Conservation (phyloP, 352 stramenopile species). For the Phytophthora sansomeana region DNA sequence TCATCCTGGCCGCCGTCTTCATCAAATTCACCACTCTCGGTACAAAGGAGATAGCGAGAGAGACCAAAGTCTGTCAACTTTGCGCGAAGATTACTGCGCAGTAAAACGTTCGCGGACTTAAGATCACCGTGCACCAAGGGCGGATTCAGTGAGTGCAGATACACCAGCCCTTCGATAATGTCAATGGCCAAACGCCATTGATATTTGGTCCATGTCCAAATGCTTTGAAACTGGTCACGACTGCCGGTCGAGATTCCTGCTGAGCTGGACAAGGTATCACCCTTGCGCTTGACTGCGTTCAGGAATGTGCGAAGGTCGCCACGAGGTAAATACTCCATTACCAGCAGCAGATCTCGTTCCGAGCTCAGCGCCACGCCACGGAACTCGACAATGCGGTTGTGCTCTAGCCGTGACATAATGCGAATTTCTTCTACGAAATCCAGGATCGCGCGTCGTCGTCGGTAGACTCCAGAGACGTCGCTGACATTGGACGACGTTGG, state of each 20-base stretch:
- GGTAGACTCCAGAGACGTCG: slow-evolving; percentile 10
- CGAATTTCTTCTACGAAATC: slow-evolving; percentile 62
- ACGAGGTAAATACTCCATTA: slow-evolving; percentile 67
- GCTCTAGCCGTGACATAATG: slow-evolving; percentile 51
- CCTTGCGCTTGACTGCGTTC: slow-evolving; percentile 32
- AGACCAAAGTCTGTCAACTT: slow-evolving; percentile 59
- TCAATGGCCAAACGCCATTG: slow-evolving; percentile 58
- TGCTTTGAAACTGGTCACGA: slow-evolving; percentile 38
- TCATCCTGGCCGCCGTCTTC: neutral
- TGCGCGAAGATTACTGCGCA: slow-evolving; percentile 41
- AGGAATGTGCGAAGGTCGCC: slow-evolving; percentile 60
- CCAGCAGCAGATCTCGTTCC: slow-evolving; percentile 46
- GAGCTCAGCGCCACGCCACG: slow-evolving; percentile 55
- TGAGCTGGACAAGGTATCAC: slow-evolving; percentile 15
- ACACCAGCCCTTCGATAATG: slow-evolving; percentile 56
- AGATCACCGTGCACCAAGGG: slow-evolving; percentile 50
- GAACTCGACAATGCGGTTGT: slow-evolving; percentile 64
- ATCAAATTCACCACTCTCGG: slow-evolving; percentile 14
- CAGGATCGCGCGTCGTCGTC: slow-evolving; percentile 38
- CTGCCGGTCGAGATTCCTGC: slow-evolving; percentile 1
- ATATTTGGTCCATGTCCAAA: slow-evolving; percentile 53
- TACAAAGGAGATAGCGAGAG: slow-evolving; percentile 35
- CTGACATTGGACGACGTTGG: slow-evolving; percentile 9
- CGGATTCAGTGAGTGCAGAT: slow-evolving; percentile 53
- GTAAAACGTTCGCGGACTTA: slow-evolving; percentile 50